Base-by-base conservation (phyloP, 352 stramenopile species). In the Thalassiosira livingstoniorum region DNA sequence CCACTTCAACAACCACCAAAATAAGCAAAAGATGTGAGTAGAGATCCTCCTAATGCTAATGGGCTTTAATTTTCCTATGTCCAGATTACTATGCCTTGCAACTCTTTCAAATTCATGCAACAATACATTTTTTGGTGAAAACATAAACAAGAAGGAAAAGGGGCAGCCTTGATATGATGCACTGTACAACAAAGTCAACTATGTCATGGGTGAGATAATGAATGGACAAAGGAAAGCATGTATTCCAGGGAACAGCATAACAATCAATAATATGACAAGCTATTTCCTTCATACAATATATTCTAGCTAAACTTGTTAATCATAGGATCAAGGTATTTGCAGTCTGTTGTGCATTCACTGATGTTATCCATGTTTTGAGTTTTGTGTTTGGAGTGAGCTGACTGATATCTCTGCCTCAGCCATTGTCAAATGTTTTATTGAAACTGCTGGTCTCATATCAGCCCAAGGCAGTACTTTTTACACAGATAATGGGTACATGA, bases 301-400 rank as follows among this genome's bases (percentile, higher is more conserved):
- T 80, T 64, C 78, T 70, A 45, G 58, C 55, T 7, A 85, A 85
- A 63, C 78, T 63, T 1, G 80, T 85, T 57, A 81, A 81, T 32
- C 78, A 85, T 58, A 63, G 78, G 0, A 81, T 85, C 29, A 80
- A 85, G 43, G 70, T 85, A 13, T 85, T 73, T 64, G 31, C 31
- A 21, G 35, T 80, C 0, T 85, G 78, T 42, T 85, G 72, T 65
- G 61, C 77, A 21, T 15, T 57, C 4, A 58, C 77, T 34, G 67
- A 43, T 21, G 51, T 70, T 18, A 37, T 80, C 18, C 57, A 71
- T 42, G 37, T 18, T 84, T 80, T 37, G 37, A 69, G 21, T 39
- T 78, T 11, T 78, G 66, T 64, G 27, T 25, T 35, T 58, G 60
- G 4, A 5, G 11, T 5, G 47, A 58, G 27, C 21, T 7, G 5